phyloP scores from a whole-genome alignment of 2,329 filamentous ascomycete genomes.

The Orbilia ellipsospora region DNA sequence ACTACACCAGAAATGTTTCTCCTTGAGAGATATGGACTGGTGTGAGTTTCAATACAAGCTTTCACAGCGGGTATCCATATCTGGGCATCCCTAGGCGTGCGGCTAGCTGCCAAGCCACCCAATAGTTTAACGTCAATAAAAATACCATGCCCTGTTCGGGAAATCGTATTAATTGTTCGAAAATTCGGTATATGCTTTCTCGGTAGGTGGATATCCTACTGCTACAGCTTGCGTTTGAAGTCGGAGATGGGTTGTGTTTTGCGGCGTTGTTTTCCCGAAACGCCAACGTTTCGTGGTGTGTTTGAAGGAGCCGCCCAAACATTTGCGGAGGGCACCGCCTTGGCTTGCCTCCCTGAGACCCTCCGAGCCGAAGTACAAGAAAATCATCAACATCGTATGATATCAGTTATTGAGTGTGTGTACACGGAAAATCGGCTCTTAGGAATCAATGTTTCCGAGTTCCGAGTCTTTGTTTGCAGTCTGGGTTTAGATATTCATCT shows the following conservation, averaged over 20 bases:
- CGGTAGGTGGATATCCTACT: slow-evolving; percentile 4
- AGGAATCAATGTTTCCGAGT: neutral
- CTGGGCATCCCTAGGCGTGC: slow-evolving; percentile 9
- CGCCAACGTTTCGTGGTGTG: slow-evolving; percentile 38
- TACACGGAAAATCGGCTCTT: no score
- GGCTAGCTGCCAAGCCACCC: slow-evolving; percentile 20
- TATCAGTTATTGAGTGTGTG: no score
- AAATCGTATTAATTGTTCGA: neutral
- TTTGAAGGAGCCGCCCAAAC: slow-evolving; percentile 48
- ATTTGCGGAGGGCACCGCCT: slow-evolving; percentile 2
- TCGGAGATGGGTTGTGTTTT: slow-evolving; percentile 7
- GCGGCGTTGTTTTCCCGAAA: slow-evolving; percentile 46
- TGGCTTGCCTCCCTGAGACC: neutral
- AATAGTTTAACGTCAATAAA: neutral
- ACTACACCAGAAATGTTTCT: slow-evolving; percentile 46
- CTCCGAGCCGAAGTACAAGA: no score
- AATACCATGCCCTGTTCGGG: neutral
- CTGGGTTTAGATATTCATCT: neutral
- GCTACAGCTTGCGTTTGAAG: slow-evolving; percentile 32
- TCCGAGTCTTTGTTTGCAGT: neutral
- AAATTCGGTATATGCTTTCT: neutral
- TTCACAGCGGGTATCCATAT: slow-evolving; percentile 6
- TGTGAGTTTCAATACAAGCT: slow-evolving; percentile 34
- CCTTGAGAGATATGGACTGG: slow-evolving; percentile 18
- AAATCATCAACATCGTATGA: no score